Percentiles rank a stretch among this genome's conserved stretches.
These are phyloP conservation scores for Circinella minor DNA, from an alignment of 371 early-diverging fungal species.

Conservation along the genomic window DNA sequence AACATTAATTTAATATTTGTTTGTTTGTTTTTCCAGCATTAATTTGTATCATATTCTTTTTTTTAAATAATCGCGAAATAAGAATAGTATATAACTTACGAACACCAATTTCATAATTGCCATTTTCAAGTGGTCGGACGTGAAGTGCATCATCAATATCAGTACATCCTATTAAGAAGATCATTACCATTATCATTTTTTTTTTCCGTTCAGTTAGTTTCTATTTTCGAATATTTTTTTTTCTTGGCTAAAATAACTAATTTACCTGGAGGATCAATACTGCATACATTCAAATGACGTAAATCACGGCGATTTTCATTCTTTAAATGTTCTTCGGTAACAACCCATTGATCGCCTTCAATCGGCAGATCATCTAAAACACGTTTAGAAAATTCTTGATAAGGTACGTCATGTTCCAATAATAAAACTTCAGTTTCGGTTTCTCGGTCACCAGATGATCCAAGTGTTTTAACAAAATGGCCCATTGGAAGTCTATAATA, in stretches of 20 bases:
- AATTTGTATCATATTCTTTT: too few relatives aligned
- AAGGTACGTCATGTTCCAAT: constrained; percentile 95
- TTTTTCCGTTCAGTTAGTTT: background rate
- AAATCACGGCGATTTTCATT: constrained; percentile 77
- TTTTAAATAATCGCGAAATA: background rate
- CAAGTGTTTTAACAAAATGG: constrained; percentile 91
- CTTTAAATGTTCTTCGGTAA: constrained; percentile 71
- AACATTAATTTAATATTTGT: too few relatives aligned
- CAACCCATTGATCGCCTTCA: constrained; percentile 89
- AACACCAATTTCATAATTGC: constrained; percentile 89
- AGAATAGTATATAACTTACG: constrained; percentile 56
- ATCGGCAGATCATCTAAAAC: constrained; percentile 82
- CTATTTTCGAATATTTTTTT: constrained; percentile 21
- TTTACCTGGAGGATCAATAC: constrained; percentile 96
- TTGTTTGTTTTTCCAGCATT: too few relatives aligned
- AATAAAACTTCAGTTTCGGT: constrained; percentile 96
- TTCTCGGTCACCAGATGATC: constrained; percentile 89
- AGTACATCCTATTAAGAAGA: constrained; percentile 78
- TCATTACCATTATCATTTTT: background rate
- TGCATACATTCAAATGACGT: constrained; percentile 86
- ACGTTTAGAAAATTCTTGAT: constrained; percentile 87
- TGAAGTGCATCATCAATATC: constrained; percentile 99
- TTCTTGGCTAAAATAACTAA: background rate
- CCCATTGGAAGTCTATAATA: constrained; percentile 71
- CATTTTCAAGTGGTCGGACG: constrained; percentile 80